Base-by-base conservation (phyloP, 2,329 filamentous ascomycete species). In the Chaetomium sp. region DNA sequence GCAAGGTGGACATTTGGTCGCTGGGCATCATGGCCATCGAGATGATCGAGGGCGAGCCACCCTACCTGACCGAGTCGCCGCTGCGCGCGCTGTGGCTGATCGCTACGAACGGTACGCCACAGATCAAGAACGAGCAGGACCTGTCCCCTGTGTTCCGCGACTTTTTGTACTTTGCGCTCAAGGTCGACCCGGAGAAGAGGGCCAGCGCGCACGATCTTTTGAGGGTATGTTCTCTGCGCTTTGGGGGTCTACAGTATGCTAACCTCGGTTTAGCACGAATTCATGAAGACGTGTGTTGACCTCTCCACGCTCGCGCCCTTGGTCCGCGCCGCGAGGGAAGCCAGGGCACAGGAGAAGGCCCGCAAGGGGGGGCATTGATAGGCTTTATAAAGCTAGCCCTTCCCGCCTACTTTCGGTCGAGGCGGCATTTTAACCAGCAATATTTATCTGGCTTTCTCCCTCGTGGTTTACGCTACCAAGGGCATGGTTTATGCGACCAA, bases 11-110 rank as follows among this genome's bases (percentile, higher is more conserved):
- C 75, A 97, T 99, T 71, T 99, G 95, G 95, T 96, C 92, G 65
- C 82, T 99, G 53, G 95, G 95, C 65, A 99, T 99, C 79, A 98
- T 99, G 95, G 93, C 95, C 8, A 98, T 99, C 73, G 95, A 99
- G 78, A 99, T 99, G 95, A 97, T 99, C 70, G 95, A 98, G 79
- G 95, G 94, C 75, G 95, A 98, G 77, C 95, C 95, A 13, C 95
- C 95, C 27, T 99, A 98, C 75, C 83, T 99, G 65, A 98, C 93
- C 47, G 95, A 99, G 77, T 96, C 92, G 45, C 95, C 95, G 5
- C 83, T 99, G 27, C 88, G 94, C 66, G 95, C 95, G 1, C 83
- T 99, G 45, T 99, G 95, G 84, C 80, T 99, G 72, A 99, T 99
- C 76, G 95, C 95, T 61, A 98, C 95, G 38, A 97, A 97, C 74